A percentile compares a stretch with the other conserved stretches of the same genome.
Evolutionary conservation across 257 asterid species (phyloP).

Genomic region (Solanum peruvianum): DNA sequence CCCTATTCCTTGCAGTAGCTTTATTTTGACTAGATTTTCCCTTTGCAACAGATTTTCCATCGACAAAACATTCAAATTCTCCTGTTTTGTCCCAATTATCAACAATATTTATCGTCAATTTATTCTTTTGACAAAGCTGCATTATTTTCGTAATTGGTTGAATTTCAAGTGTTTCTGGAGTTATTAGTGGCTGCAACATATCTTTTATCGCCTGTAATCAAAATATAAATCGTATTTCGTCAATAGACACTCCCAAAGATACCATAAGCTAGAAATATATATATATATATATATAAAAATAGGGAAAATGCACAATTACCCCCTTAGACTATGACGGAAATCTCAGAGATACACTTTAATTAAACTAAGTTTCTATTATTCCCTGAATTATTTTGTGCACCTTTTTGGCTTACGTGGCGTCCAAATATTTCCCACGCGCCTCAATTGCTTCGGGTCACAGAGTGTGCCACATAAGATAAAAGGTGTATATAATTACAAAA

Average conservation of each 20-base stretch:
- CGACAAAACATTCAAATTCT: constrained; percentile 16
- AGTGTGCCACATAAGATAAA: too few relatives aligned
- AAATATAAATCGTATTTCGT: background rate
- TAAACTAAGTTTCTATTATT: too few relatives aligned
- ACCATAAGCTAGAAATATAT: too few relatives aligned
- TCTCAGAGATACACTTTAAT: too few relatives aligned
- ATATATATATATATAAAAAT: too few relatives aligned
- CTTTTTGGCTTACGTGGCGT: too few relatives aligned
- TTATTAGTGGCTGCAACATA: constrained; percentile 31
- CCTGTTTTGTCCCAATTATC: constrained; percentile 27
- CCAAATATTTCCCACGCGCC: too few relatives aligned
- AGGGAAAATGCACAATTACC: too few relatives aligned
- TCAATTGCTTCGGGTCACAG: too few relatives aligned
- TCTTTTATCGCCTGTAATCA: constrained; percentile 14
- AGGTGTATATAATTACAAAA: too few relatives aligned
- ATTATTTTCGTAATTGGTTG: constrained; percentile 25
- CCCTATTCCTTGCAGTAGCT: constrained; percentile 24
- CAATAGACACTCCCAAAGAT: background rate
- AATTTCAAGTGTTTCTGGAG: constrained; percentile 7
- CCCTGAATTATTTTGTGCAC: too few relatives aligned
- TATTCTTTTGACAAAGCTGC: constrained; percentile 30
- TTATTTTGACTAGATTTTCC: constrained; percentile 20
- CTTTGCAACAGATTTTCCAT: constrained; percentile 10
- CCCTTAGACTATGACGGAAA: too few relatives aligned
- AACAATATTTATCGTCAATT: background rate